Percentiles rank a stretch among this genome's conserved stretches.
Evolutionary conservation across 2,329 filamentous ascomycete genomes (phyloP).

Genomic region (Ophiobolus disseminans): DNA sequence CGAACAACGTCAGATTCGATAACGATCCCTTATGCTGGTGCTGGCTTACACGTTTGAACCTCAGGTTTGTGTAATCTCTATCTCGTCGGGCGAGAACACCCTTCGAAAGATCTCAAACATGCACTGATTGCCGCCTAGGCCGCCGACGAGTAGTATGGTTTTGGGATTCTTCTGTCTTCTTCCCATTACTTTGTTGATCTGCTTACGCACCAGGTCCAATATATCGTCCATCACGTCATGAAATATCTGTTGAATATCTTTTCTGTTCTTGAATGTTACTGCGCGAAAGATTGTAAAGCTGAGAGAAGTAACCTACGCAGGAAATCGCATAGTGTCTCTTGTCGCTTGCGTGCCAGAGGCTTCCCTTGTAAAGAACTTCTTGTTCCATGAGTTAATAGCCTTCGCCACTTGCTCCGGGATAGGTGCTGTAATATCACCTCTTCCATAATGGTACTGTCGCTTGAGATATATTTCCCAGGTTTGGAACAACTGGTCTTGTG

Average conservation of each 20-base stretch:
- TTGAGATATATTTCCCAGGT: conserved; percentile 10
- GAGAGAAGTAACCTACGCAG: neutral
- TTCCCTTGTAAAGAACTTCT: neutral
- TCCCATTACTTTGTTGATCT: neutral
- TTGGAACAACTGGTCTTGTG: neutral
- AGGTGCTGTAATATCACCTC: neutral
- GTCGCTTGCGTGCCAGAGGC: neutral
- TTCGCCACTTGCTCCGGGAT: conserved; percentile 7
- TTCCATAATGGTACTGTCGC: conserved; percentile 1
- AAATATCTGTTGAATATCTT: conserved; percentile 1
- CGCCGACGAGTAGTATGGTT: conserved; percentile 10
- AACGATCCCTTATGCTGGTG: no score
- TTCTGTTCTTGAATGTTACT: neutral
- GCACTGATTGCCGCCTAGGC: conserved; percentile 9
- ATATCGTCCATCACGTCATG: conserved; percentile 6
- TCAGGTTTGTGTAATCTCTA: conserved; percentile 6
- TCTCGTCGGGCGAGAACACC: conserved; percentile 7
- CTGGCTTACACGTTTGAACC: conserved; percentile 8
- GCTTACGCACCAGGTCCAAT: conserved; percentile 1
- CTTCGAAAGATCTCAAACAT: conserved; percentile 6
- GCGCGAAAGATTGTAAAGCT: neutral
- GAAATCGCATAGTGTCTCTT: neutral
- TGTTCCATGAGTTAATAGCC: neutral
- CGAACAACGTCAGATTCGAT: no score
- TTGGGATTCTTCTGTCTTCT: conserved; percentile 6